Conservation (phyloP, 805 yeast species). For the Saccharomyces jurei region DNA sequence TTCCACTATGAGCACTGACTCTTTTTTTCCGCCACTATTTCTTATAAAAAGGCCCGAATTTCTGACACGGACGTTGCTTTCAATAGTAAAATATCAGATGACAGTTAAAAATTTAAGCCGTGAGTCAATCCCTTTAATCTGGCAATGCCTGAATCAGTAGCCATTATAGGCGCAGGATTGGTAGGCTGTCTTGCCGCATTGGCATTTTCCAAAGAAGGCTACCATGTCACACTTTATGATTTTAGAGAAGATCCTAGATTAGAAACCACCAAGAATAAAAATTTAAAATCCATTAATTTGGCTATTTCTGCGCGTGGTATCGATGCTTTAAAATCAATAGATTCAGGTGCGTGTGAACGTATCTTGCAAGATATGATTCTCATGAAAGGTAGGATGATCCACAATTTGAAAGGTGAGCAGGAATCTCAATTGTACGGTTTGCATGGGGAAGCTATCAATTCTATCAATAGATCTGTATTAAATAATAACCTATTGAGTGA, state of each 20-base stretch:
- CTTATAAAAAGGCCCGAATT: background rate
- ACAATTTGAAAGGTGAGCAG: conserved; percentile 53
- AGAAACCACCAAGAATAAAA: conserved; percentile 28
- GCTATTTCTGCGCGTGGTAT: conserved; percentile 87
- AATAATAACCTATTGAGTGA: conserved; percentile 62
- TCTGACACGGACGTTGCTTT: background rate
- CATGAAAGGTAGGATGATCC: conserved; percentile 87
- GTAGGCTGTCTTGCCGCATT: conserved; percentile 82
- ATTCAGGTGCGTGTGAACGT: conserved; percentile 45
- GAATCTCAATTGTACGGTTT: conserved; percentile 71
- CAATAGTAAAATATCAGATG: background rate
- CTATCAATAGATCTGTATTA: conserved; percentile 68
- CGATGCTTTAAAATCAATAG: conserved; percentile 55
- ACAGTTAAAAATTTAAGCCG: background rate
- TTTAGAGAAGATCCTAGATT: conserved; percentile 59
- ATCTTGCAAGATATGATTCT: conserved; percentile 63
- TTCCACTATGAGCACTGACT: background rate
- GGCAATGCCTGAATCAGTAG: conserved; percentile 32
- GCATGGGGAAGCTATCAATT: conserved; percentile 75
- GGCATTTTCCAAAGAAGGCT: conserved; percentile 69
- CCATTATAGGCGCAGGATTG: conserved; percentile 80
- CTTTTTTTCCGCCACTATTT: background rate
- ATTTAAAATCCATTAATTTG: conserved; percentile 67
- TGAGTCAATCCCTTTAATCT: background rate
- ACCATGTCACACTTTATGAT: conserved; percentile 64